Evolutionary conservation across 257 asterid species (phyloP).

Genomic region (Nicotiana noctiflora): DNA sequence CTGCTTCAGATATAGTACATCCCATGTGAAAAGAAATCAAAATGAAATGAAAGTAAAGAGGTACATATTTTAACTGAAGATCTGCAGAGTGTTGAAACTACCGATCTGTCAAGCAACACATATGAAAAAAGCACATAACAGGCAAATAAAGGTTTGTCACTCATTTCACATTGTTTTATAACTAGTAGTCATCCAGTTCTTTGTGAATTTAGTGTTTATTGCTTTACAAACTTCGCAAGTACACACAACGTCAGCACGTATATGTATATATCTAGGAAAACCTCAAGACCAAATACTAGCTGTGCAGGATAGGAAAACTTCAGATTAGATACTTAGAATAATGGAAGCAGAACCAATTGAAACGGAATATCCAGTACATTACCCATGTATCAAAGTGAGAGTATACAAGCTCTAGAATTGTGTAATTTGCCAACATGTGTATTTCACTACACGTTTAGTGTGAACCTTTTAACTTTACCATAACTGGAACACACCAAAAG

Average conservation of each 20-base stretch:
- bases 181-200: not conserved
- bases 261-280: not conserved
- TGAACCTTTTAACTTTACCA: not conserved
- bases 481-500: not conserved
- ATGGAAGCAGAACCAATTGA: not conserved
- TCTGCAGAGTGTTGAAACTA: not conserved
- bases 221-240: not conserved
- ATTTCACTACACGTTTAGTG: not conserved
- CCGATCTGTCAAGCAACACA: not conserved
- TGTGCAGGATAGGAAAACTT: not conserved
- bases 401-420: not conserved
- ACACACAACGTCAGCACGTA: not conserved
- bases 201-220: not conserved
- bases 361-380: not conserved
- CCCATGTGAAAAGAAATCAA: not conserved
- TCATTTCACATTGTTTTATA: not conserved
- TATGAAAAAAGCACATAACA: not conserved
- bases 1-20: not conserved
- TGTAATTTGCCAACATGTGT: not conserved
- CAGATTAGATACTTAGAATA: not conserved
- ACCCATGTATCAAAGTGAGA: not conserved
- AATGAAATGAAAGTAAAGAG: not conserved
- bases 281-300: not conserved
- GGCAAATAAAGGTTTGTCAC: not conserved
- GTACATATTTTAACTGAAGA: not conserved